phyloP scores from a whole-genome alignment of 208 protist species.

The Acanthamoeba sp. region DNA sequence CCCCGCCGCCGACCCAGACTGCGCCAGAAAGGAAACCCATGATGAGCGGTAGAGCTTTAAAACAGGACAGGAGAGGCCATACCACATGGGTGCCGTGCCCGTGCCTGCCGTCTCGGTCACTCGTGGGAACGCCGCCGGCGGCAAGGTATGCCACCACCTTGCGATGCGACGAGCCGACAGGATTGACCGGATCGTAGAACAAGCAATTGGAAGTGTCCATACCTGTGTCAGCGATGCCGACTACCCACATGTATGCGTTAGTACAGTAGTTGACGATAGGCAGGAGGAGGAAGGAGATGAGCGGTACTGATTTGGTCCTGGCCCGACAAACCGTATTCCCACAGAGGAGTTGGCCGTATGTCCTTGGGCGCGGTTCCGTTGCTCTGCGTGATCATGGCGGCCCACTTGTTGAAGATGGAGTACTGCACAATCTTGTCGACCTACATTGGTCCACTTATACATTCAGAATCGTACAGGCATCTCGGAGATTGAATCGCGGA shows the following conservation, averaged over 20 bases:
- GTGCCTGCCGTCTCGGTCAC: conserved; percentile 20
- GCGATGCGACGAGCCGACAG: background rate
- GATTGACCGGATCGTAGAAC: conserved; percentile 69
- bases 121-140: background rate
- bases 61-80: background rate
- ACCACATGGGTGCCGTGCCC: conserved; percentile 67
- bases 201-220: conserved; percentile 39
- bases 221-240: conserved; percentile 39
- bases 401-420: background rate
- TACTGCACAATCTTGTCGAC: background rate
- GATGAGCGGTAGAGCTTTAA: background rate
- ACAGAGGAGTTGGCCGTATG: background rate
- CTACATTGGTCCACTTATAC: too few relatives aligned
- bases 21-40: background rate
- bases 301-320: conserved; percentile 46
- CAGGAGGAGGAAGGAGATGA: background rate
- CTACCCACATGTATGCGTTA: background rate
- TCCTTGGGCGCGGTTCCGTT: conserved; percentile 31
- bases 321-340: conserved; percentile 34
- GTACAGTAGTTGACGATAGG: background rate
- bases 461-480: background rate
- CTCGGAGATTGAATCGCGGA: background rate
- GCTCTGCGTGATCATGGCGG: conserved; percentile 29
- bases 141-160: conserved; percentile 1
- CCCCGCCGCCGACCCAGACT: background rate